Evolutionary conservation across 768 basidiomycete genomes (phyloP), one percentile per base, ranked within the genome.

Genomic region (Lentinula sp.): DNA sequence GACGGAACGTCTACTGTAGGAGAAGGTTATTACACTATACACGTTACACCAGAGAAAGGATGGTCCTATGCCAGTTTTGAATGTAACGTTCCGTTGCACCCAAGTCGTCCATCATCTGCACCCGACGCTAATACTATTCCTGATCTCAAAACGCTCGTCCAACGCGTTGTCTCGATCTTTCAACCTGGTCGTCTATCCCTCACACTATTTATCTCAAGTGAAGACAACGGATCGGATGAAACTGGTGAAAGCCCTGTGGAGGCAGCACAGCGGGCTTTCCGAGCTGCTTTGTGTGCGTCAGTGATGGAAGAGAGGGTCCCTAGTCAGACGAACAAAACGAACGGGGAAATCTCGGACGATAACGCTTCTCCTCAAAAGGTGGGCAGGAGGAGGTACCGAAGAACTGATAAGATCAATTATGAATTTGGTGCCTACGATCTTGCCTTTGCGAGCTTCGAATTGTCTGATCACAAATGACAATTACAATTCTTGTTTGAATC

Each of bases 11-110:
- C 63, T 8, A 67, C 66, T 60, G 71, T 59, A 16, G 85, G 85
- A 15, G 97, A 98, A 73, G 93, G 96, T 42, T 99, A 99, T 74
- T 98, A 93, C 72, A 98, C 94, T 6, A 96, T 99, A 60, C 97
- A 99, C 71, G 96, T 98, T 62, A 99, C 97, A 0, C 97, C 97
- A 32, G 97, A 98, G 73, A 87, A 91, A 67, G 96, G 92, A 60
- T 98, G 94, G 91, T 97, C 95, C 50, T 99, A 97, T 73, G 97
- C 97, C 64, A 93, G 91, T 68, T 98, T 99, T 77, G 97, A 99
- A 75, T 96, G 93, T 77, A 99, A 99, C 74, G 85, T 97, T n/a
- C 93, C 93, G 4, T 77, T 88, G 48, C 70, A 73, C 32, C 72
- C 77, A 15, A 75, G 75, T 59, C 69, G 71, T 59, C 62, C 66